Evolutionary conservation across 495 filamentous ascomycete genomes (phyloP), one percentile per base, ranked within the genome.

Genomic region (Penicillium paradoxum): DNA sequence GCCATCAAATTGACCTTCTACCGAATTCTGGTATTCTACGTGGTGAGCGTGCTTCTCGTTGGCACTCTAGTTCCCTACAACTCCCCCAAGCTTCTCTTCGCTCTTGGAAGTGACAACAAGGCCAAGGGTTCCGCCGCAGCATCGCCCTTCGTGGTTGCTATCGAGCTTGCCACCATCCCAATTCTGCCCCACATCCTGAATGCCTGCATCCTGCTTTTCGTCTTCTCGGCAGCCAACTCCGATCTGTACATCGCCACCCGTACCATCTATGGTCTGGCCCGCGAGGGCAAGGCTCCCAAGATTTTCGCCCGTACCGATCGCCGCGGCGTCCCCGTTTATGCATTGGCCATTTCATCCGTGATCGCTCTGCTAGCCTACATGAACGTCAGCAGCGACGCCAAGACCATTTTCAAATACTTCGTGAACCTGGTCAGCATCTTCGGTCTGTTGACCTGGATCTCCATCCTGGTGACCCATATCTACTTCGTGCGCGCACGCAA

Each of bases 21-120:
- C 74, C 86, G 90, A 42, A 91, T 96, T 64, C 59, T 86, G 49
- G 74, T 93, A 66, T 95, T 96, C 75, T 96, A 93, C 71, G 60
- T 80, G 8, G 58, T 80, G 30, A 74, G 69, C 21, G 76, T 81
- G 4, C 58, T 83, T 4, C 68, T 82, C 27, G 65, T 84, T 8
- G 77, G 79, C 48, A 77, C 76, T 47, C 62, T 81, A n/a, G 77
- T 84, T 0, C 77, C 78, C 0, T 84, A 81, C 59, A 68, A 85
- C 62, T 73, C 69, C 27, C 7, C 24, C 0, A 63, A 76, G 0
- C 81, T 96, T 1, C 57, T 72, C 17, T 77, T 79, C 24, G 84
- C 86, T 43, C 73, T 58, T 3, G 22, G 13, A 29, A 9, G 7
- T 0, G 14, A n/a, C 14, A 42, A 32, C 50, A 72, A 67, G 2